Base-by-base conservation (phyloP, 1,284 basidiomycete genomes). In the Leccinum cinnamomeum region DNA sequence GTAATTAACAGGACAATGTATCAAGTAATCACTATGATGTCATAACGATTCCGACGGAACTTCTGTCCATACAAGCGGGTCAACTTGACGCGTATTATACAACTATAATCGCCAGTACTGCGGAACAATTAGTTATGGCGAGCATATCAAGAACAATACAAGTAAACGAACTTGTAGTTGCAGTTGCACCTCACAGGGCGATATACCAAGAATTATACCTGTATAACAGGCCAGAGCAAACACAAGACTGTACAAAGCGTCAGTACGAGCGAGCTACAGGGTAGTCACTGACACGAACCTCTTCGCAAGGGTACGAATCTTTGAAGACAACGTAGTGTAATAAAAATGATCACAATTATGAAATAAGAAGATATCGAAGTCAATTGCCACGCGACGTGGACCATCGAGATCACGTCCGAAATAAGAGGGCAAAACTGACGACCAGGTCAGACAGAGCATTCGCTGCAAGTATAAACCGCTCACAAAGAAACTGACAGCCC, bases 401-500 rank as follows among this genome's bases (percentile, higher is more conserved):
- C 33, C 57, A 71, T 68, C 5, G 68, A 68, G 3, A 71, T 12
- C 10, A 71, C 63, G 10, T 71, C 70, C 11, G 63, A 65, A 50
- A 74, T 54, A 7, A 71, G 53, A 1, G 70, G 70, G 18, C 46
- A 57, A 60, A 71, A 74, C 72, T 71, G n/a, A 18, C 2, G 2
- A 41, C 3, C 0, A 3, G 8, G 8, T 74, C 53, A 71, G 61
- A 56, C 3, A 14, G 7, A 0, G 6, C 3, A 3, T 48, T 44
- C 41, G 5, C 2, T 7, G 5, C 2, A 53, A 20, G 14, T 20
- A 44, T 1, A 51, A 18, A 25, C 4, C 5, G 20, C 70, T 59
- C 46, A 71, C 70, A 48, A 71, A 71, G 56, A 71, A 71, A 50
- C 50, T 64, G 53, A 71, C 2, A 3, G 63, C 69, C 63, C 65